Conservation (phyloP, 495 filamentous ascomycete species). For the Thermothielavioides terrestris region DNA sequence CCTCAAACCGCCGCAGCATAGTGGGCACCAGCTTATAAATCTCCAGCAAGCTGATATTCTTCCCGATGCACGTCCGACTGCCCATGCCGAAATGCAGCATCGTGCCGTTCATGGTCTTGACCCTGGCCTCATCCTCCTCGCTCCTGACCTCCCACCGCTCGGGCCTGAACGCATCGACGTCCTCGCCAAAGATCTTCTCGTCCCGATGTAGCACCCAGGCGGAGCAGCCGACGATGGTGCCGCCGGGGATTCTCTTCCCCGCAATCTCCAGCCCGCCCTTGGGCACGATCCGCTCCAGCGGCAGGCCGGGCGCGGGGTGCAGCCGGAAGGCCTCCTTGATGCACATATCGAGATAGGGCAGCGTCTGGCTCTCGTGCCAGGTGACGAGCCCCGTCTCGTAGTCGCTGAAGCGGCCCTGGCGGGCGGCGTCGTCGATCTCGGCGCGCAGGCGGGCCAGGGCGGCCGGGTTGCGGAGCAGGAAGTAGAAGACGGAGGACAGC, state of each 20-base stretch:
- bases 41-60: slow-evolving; percentile 68
- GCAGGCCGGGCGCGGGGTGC: slow-evolving; percentile 53
- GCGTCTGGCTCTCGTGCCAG: slow-evolving; percentile 49
- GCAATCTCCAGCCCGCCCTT: slow-evolving; percentile 45
- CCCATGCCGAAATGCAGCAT: slow-evolving; percentile 59
- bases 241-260: slow-evolving; percentile 48
- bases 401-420: slow-evolving; percentile 41
- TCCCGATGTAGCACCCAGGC: slow-evolving; percentile 56
- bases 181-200: slow-evolving; percentile 49
- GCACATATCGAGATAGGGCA: slow-evolving; percentile 56
- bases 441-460: slow-evolving; percentile 35
- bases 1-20: slow-evolving; percentile 61
- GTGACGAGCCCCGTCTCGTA: slow-evolving; percentile 48
- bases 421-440: slow-evolving; percentile 48
- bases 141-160: slow-evolving; percentile 46
- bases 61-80: slow-evolving; percentile 55
- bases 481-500: slow-evolving; percentile 56
- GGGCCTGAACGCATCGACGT: slow-evolving; percentile 48
- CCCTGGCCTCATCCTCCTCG: slow-evolving; percentile 33
- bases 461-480: slow-evolving; percentile 45
- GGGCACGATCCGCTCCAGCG: slow-evolving; percentile 58
- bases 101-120: slow-evolving; percentile 49
- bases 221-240: slow-evolving; percentile 54
- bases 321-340: slow-evolving; percentile 63
- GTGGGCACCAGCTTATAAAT: slow-evolving; percentile 73